These are phyloP conservation scores for Passalora sequoiae DNA, from an alignment of 2,329 filamentous ascomycete genomes.

Conservation along the genomic window DNA sequence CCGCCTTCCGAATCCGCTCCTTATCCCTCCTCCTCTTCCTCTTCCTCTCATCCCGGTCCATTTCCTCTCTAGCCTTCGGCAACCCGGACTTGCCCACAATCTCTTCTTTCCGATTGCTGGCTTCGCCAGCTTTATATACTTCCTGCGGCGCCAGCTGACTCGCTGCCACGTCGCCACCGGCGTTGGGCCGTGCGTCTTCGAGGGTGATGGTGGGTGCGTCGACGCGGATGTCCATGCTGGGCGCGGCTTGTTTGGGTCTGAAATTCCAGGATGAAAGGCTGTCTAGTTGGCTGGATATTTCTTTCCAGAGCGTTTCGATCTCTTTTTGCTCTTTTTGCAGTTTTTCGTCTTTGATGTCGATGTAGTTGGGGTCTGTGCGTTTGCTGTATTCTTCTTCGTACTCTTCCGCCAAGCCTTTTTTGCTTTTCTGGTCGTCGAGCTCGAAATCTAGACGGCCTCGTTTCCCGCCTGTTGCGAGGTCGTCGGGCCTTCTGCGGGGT, in stretches of 20 bases:
- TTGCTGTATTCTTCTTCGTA: slow-evolving; percentile 92
- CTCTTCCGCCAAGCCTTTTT: slow-evolving; percentile 80
- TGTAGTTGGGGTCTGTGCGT: slow-evolving; percentile 69
- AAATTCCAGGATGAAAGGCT: slow-evolving; percentile 91
- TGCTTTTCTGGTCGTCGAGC: slow-evolving; percentile 80
- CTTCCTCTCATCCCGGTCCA: slow-evolving; percentile 79
- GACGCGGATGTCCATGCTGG: slow-evolving; percentile 78
- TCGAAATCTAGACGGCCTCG: slow-evolving; percentile 64
- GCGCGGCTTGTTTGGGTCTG: slow-evolving; percentile 77
- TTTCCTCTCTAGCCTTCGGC: slow-evolving; percentile 75
- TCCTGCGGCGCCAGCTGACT: slow-evolving; percentile 90
- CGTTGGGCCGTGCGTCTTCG: slow-evolving; percentile 90
- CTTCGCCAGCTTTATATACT: slow-evolving; percentile 74
- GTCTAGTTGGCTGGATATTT: slow-evolving; percentile 74
- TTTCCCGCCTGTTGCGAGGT: slow-evolving; percentile 59
- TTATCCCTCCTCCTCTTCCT: slow-evolving; percentile 66
- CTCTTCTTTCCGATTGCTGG: slow-evolving; percentile 56
- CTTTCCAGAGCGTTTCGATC: slow-evolving; percentile 76
- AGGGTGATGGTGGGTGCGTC: slow-evolving; percentile 89
- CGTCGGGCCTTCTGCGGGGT: slow-evolving; percentile 71
- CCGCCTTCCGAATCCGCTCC: slow-evolving; percentile 71
- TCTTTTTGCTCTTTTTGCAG: slow-evolving; percentile 68
- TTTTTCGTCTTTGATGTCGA: slow-evolving; percentile 78
- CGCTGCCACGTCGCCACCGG: slow-evolving; percentile 63
- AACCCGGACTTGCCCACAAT: slow-evolving; percentile 69